Evolutionary conservation across 345 rosid species (phyloP).

Genomic region (Acer yangbiense): DNA sequence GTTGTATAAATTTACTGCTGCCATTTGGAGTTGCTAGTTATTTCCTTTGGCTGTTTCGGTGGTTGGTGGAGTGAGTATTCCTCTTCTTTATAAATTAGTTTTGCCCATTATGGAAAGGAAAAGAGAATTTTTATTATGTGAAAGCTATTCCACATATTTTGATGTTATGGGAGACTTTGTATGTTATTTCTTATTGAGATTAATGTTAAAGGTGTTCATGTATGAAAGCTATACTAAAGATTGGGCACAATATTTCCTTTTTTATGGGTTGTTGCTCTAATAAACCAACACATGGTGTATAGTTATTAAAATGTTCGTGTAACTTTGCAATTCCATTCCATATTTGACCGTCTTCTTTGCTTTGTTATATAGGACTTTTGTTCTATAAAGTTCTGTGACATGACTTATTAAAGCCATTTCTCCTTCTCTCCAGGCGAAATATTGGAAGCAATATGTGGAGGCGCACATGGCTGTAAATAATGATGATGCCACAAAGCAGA

Average conservation of each 20-base stretch:
- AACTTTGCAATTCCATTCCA: neutral
- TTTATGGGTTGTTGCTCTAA: neutral
- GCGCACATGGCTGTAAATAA: constrained; percentile 79
- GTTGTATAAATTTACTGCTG: neutral
- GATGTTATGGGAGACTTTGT: neutral
- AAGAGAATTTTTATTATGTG: neutral
- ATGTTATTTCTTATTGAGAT: neutral
- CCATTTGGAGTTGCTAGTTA: neutral
- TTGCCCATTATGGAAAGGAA: neutral
- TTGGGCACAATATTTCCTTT: neutral
- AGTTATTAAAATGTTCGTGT: neutral
- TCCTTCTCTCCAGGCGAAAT: constrained; percentile 67
- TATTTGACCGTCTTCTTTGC: constrained; percentile 1
- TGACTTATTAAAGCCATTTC: constrained; percentile 5
- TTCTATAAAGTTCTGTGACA: neutral
- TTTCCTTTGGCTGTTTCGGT: neutral
- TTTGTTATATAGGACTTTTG: neutral
- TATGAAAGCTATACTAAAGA: neutral
- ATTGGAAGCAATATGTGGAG: constrained; percentile 97
- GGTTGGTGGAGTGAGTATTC: neutral
- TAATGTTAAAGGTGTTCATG: neutral
- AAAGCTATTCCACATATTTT: neutral
- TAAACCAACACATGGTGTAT: neutral
- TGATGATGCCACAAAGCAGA: constrained; percentile 89
- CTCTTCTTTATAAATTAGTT: neutral